Evolutionary conservation across 148 eudicot species (phyloP).

Genomic region (Cornus kousa): DNA sequence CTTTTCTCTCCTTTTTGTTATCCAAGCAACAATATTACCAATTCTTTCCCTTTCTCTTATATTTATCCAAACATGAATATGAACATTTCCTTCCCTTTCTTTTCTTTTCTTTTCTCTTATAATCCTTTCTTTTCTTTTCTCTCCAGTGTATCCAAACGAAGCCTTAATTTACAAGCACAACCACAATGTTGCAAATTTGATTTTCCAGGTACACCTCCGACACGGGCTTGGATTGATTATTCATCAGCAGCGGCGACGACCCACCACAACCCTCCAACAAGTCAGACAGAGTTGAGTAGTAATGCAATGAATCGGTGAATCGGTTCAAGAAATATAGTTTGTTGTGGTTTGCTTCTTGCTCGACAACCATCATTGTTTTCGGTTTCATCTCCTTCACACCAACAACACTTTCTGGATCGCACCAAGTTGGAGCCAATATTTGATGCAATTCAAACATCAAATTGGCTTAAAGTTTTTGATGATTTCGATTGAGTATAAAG

Average conservation of each 20-base stretch:
- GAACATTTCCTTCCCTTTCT: too few relatives aligned
- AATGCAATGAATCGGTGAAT: conserved; percentile 66
- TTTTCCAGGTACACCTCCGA: conserved; percentile 60
- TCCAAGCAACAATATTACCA: too few relatives aligned
- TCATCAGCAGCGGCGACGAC: background rate
- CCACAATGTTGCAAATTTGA: conserved; percentile 74
- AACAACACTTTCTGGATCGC: conserved; percentile 46
- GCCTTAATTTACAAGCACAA: too few relatives aligned
- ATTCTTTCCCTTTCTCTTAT: too few relatives aligned
- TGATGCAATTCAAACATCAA: conserved; percentile 63
- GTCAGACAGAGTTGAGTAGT: conserved; percentile 71
- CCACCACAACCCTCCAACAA: conserved; percentile 52
- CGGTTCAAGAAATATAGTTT: conserved; percentile 59
- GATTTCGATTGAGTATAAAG: too few relatives aligned
- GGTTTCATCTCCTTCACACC: conserved; percentile 50
- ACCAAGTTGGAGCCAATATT: conserved; percentile 39
- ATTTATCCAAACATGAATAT: too few relatives aligned
- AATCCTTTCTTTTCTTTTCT: too few relatives aligned
- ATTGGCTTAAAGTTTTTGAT: conserved; percentile 22
- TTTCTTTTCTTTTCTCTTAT: too few relatives aligned
- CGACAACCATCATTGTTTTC: conserved; percentile 55
- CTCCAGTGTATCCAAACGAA: too few relatives aligned
- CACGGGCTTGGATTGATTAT: conserved; percentile 49
- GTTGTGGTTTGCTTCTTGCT: conserved; percentile 72
- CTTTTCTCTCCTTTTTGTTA: too few relatives aligned